Evolutionary conservation across 805 yeast genomes (phyloP), one percentile per base, ranked within the genome.

Genomic region (Starmerella apicola): DNA sequence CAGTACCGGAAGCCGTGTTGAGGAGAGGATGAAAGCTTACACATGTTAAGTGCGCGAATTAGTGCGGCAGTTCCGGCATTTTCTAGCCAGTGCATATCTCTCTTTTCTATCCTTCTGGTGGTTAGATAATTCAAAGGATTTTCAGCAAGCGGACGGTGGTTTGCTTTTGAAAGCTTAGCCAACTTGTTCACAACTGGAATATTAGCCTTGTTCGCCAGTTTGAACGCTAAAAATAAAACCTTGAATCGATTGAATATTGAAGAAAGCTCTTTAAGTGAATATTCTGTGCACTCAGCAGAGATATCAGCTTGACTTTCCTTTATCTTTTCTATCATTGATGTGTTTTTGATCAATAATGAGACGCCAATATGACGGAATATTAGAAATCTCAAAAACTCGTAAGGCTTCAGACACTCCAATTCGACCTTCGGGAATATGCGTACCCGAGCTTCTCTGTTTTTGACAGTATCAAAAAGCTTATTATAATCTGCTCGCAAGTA

Each of bases 191-290:
- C 21, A 3, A 24, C 15, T n/a, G 16, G 6, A 9, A 8, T n/a
- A 16, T 37, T 37, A 4, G 17, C 20, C 10, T 3, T 12, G 23
- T 20, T 19, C 3, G 29, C 18, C 16, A 8, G 16, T 20, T 30
- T 37, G 10, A 29, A 19, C 3, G 39, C 39, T 5, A 37, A 5
- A 23, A 37, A 37, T 3, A 37, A 12, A 3, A n/a, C 15, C 35
- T 30, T 37, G 24, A 29, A 37, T 9, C 39, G 35, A 22, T 37
- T 37, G 39, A 37, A 37, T 4, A 30, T 19, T 4, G 22, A 5
- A 17, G 39, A 34, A 3, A 37, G 39, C 10, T 9, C 3, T 18
- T 21, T 21, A 7, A 37, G 30, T 12, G 30, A 18, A 15, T 37
- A 37, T 12, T 19, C 16, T 7, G 5, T 15, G 28, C 28, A 7